phyloP scores from a whole-genome alignment of 306 rosid species.

The Ceratonia siliqua region DNA sequence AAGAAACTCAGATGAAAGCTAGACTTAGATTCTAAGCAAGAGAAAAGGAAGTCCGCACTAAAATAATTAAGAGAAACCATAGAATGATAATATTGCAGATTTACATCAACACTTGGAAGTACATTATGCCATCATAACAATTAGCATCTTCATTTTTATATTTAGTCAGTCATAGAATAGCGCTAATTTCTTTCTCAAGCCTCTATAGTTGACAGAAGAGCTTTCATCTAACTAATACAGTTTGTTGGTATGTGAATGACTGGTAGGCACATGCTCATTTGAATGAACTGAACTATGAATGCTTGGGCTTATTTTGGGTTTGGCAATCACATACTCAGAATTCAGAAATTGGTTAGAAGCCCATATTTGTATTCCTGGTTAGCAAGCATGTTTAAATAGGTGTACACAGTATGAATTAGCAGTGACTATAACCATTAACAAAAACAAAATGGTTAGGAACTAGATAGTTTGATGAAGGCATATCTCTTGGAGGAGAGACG shows the following conservation, averaged over 20 bases:
- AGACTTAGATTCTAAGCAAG: background rate
- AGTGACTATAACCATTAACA: background rate
- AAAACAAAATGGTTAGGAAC: conserved; percentile 7
- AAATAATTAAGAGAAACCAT: background rate
- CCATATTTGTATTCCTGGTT: background rate
- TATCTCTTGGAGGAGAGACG: conserved; percentile 50
- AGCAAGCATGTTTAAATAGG: conserved; percentile 24
- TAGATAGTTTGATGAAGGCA: conserved; percentile 36
- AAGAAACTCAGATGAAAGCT: background rate
- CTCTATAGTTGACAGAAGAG: background rate
- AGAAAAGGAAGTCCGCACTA: background rate
- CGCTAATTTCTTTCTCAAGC: background rate
- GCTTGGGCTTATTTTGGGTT: background rate
- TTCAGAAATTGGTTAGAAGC: background rate
- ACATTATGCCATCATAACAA: background rate
- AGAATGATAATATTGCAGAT: background rate
- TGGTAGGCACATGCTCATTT: background rate
- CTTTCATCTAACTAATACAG: conserved; percentile 5
- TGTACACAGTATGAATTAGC: conserved; percentile 21
- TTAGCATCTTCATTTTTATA: background rate
- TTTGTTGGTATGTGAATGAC: conserved; percentile 1
- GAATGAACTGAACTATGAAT: background rate
- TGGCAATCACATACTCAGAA: background rate
- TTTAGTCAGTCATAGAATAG: background rate
- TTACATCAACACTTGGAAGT: background rate